Evolutionary conservation across 1,139 yeast genomes (phyloP).

Genomic region (Entelexis paramagnoliae): DNA sequence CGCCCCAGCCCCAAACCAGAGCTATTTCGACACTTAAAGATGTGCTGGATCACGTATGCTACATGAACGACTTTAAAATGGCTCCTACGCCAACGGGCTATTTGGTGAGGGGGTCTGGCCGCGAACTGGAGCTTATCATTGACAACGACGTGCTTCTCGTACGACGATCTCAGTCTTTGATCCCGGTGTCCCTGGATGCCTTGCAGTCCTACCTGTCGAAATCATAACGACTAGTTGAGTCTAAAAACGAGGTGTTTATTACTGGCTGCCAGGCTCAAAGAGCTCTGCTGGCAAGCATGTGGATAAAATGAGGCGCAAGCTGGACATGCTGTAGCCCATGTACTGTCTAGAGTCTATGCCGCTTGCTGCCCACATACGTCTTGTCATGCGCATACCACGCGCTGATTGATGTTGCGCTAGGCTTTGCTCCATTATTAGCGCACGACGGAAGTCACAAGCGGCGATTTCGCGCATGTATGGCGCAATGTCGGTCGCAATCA

Average conservation of each 20-base stretch:
- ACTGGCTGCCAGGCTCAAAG: neutral
- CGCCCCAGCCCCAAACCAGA: neutral
- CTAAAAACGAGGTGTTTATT: too few relatives aligned
- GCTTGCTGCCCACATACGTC: conserved; percentile 25
- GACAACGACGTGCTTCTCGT: conserved; percentile 6
- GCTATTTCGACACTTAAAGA: conserved; percentile 1
- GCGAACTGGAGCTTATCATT: neutral
- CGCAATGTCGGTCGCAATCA: conserved; percentile 23
- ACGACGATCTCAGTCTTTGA: neutral
- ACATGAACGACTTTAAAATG: neutral
- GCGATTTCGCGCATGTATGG: conserved; percentile 30
- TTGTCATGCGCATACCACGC: conserved; percentile 20
- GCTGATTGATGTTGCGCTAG: conserved; percentile 11
- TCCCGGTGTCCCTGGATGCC: conserved; percentile 6
- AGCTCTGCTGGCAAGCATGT: conserved; percentile 6
- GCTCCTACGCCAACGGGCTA: neutral
- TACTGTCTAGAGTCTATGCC: conserved; percentile 26
- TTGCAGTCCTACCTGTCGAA: neutral
- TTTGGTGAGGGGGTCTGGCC: neutral
- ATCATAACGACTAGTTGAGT: neutral
- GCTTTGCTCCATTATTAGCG: conserved; percentile 4
- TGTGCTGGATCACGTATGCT: conserved; percentile 4
- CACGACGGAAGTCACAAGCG: conserved; percentile 23
- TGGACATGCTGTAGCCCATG: conserved; percentile 2
- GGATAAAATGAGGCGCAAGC: neutral